A percentile compares a stretch with the other conserved stretches of the same genome.
These are phyloP conservation scores for Akebia trifoliata DNA, from an alignment of 164 flowering plant genomes.

Conservation along the genomic window DNA sequence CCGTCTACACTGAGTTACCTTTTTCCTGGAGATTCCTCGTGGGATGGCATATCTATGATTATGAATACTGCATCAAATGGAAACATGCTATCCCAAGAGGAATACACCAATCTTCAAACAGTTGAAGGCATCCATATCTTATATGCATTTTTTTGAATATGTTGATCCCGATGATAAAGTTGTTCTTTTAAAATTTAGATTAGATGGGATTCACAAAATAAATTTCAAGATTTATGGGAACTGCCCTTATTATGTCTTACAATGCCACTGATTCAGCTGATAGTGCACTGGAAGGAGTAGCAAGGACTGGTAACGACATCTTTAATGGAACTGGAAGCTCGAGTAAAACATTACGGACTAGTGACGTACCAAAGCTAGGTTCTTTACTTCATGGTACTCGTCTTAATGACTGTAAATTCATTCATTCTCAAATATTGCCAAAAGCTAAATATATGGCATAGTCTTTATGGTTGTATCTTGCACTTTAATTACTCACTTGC, in stretches of 20 bases:
- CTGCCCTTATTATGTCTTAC: conserved; percentile 25
- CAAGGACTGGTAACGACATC: conserved; percentile 25
- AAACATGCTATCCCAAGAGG: conserved; percentile 45
- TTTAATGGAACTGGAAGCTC: conserved; percentile 37
- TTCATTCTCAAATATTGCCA: not conserved
- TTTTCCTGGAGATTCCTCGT: conserved; percentile 44
- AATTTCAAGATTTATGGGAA: no score
- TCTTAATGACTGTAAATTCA: not conserved
- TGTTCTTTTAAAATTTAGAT: no score
- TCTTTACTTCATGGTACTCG: conserved; percentile 49
- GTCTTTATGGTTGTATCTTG: no score
- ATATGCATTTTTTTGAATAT: not conserved
- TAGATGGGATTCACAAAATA: no score
- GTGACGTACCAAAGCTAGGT: conserved; percentile 38
- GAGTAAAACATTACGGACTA: conserved; percentile 19
- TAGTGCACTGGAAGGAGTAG: conserved; percentile 42
- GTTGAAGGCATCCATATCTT: conserved; percentile 44
- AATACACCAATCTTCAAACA: conserved; percentile 30
- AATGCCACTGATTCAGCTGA: conserved; percentile 55
- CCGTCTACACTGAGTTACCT: conserved; percentile 45
- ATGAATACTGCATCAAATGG: conserved; percentile 34
- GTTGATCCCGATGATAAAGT: not conserved
- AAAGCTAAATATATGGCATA: no score
- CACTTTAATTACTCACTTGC: no score
- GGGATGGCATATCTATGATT: conserved; percentile 57